These are phyloP conservation scores for Pseudocercospora crystallina DNA, from an alignment of 2,329 filamentous ascomycete genomes.

Conservation along the genomic window DNA sequence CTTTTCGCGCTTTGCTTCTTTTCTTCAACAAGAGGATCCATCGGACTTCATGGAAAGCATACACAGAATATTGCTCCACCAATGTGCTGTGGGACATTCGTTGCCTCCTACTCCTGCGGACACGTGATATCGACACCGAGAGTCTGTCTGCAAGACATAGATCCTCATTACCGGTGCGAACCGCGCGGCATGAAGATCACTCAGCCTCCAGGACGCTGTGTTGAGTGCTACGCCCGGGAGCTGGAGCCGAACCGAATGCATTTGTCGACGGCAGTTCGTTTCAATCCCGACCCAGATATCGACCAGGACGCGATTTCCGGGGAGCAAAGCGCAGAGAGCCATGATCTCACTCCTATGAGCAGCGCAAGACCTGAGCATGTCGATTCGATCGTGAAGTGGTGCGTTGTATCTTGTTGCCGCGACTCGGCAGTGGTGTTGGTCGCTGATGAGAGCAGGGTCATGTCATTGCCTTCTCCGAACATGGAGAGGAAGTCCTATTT, in stretches of 20 bases:
- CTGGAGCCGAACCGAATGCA: conserved; percentile 16
- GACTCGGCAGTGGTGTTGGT: background rate
- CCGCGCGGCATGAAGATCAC: conserved; percentile 26
- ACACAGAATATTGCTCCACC: background rate
- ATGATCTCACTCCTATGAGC: conserved; percentile 12
- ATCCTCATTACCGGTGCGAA: conserved; percentile 25
- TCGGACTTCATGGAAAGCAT: conserved; percentile 1
- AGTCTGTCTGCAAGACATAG: conserved; percentile 23
- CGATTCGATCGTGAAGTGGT: conserved; percentile 17
- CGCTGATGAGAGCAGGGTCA: conserved; percentile 11
- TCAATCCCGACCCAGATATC: conserved; percentile 21
- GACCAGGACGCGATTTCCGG: conserved; percentile 7
- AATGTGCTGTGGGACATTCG: conserved; percentile 25
- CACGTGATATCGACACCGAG: conserved; percentile 20
- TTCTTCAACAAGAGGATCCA: background rate
- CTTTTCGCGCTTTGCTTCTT: too few relatives aligned
- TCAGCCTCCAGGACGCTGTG: conserved; percentile 21
- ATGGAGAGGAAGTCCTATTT: conserved; percentile 10
- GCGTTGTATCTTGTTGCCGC: background rate
- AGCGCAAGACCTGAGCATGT: conserved; percentile 15
- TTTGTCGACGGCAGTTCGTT: conserved; percentile 21
- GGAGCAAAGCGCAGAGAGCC: background rate
- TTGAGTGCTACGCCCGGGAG: conserved; percentile 24
- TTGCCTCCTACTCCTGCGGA: conserved; percentile 24
- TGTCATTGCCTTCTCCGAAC: conserved; percentile 13